Evolutionary conservation across 75 land plant species (phyloP), one percentile per base, ranked within the genome.

Genomic region (Picea sitchensis): DNA sequence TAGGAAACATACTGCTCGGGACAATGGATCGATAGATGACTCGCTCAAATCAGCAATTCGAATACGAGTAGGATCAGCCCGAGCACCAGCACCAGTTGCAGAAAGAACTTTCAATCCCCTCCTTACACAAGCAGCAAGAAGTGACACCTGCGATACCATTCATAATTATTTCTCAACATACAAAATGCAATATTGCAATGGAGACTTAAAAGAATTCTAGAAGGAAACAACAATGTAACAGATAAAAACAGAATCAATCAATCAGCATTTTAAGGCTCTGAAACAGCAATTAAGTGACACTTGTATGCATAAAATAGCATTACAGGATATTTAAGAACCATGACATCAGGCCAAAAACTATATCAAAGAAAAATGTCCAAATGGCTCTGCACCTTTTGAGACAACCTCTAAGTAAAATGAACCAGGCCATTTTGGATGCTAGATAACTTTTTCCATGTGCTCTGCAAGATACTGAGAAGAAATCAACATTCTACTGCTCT

Each of bases 31-130:
- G 81, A 80, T 94, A n/a, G 86, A 91, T 83, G 99, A 94, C 73
- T 97, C 98, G 72, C 85, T 89, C 54, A 97, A 79, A 88, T 97
- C 99, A 17, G 95, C 94, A 77, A 97, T 80, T 30, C 99, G 91
- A 61, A 97, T 90, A 73, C 99, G 88, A 61, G 99, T 94, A 58
- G 99, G 99, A 82, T 97, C 99, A 81, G 97, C 99, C 83, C 99
- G 83, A 62, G 98, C 99, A 36, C 99, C 99, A 75, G 98, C 99
- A 63, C 99, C 99, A 21, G 91, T 97, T 64, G 98, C 95, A 76
- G 98, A 97, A 47, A 97, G 65, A 60, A 97, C 91, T 80, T 87
- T 92, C 83, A 97, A 73, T 62, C 90, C 90, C 80, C 93, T 94
- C 57, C 87, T 86, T 7, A 90, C 92, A 88, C 98, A 94, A 61